These are phyloP conservation scores for Coemansia sp. DNA, from an alignment of 192 early-diverging fungal genomes.

Conservation along the genomic window DNA sequence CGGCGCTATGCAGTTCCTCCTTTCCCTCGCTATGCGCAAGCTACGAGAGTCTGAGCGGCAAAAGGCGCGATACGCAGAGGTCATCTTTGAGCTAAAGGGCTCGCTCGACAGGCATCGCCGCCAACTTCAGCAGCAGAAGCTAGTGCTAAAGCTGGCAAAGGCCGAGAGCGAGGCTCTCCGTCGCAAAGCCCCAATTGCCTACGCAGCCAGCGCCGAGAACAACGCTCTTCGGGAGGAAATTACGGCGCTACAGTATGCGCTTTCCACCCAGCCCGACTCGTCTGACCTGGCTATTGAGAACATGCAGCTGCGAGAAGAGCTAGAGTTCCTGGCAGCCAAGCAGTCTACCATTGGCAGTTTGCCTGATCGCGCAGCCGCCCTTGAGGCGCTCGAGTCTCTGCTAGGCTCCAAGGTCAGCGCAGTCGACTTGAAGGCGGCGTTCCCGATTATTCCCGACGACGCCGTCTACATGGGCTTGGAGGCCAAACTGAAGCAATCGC, in stretches of 20 bases:
- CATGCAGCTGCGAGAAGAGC: constrained; percentile 39
- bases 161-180: constrained; percentile 34
- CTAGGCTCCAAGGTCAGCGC: constrained; percentile 16
- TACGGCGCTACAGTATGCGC: constrained; percentile 29
- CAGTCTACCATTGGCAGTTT: neutral
- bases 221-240: constrained; percentile 47
- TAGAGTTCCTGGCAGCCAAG: constrained; percentile 13
- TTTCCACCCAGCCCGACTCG: constrained; percentile 44
- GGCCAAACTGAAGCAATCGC: constrained; percentile 33
- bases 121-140: constrained; percentile 45
- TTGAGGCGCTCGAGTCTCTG: constrained; percentile 23
- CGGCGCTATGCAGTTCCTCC: constrained; percentile 43
- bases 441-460: constrained; percentile 54
- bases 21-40: constrained; percentile 57
- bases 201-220: constrained; percentile 43
- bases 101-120: constrained; percentile 40
- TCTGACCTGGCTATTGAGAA: constrained; percentile 52
- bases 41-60: constrained; percentile 57
- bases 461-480: constrained; percentile 41
- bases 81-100: constrained; percentile 52
- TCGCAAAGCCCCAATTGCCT: constrained; percentile 18
- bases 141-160: constrained; percentile 44
- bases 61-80: constrained; percentile 53
- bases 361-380: constrained; percentile 25
- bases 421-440: constrained; percentile 18